Conservation (phyloP, 305 asterid species). For the Rubia balearica region DNA sequence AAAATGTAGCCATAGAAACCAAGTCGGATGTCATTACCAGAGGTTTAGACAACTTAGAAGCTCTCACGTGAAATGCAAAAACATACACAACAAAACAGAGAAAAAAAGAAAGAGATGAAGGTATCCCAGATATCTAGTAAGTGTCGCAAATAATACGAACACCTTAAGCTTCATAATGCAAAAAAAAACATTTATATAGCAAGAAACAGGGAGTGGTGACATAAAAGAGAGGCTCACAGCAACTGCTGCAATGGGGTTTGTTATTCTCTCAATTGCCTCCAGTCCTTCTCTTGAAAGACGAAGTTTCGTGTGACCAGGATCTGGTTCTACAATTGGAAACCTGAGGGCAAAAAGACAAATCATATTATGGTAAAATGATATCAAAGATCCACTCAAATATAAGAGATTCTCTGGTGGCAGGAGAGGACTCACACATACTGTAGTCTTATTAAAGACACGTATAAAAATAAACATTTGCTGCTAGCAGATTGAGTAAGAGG, state of each 20-base stretch:
- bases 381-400: not conserved
- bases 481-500: not conserved
- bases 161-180: not conserved
- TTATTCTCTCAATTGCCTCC: conserved; percentile 84
- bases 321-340: conserved; percentile 95
- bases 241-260: conserved; percentile 87
- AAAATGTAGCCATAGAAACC: conserved; percentile 13
- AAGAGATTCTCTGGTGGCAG: not conserved
- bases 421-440: not conserved
- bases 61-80: not conserved
- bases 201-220: conserved; percentile 10
- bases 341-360: conserved; percentile 25
- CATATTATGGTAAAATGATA: not conserved
- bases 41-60: not conserved
- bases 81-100: not conserved
- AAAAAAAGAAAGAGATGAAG: not conserved
- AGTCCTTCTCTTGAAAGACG: conserved; percentile 87
- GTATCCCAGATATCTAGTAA: not conserved
- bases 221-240: conserved; percentile 61
- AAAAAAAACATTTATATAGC: not conserved
- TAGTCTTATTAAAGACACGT: not conserved
- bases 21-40: not conserved
- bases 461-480: not conserved
- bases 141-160: not conserved
- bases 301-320: conserved; percentile 96